Base-by-base conservation (phyloP, 2,329 filamentous ascomycete genomes). In the Diaporthe sp. region DNA sequence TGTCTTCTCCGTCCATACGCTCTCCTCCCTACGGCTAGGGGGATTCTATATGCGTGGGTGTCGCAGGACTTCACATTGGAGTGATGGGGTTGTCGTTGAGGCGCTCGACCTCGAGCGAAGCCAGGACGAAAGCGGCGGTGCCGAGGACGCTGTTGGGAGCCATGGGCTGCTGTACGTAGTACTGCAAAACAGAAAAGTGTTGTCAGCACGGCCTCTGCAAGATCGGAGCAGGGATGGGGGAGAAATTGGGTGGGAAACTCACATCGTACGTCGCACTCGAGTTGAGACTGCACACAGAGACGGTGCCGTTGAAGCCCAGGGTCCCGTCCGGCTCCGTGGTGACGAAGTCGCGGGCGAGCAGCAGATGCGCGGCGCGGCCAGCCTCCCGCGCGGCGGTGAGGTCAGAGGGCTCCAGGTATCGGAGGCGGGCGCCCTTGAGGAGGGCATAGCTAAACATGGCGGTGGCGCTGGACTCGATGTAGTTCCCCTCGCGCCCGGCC, bases 231-330 rank as follows among this genome's bases (percentile, higher is more conserved):
- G 6, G 17, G 7, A 20, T n/a, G 4, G n/a, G 25, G 34, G 10
- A 28, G 28, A 3, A 4, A 20, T 10, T 7, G 9, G 9, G 6
- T 7, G 17, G 4, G 17, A 15, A 42, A 63, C 55, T 61, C 20
- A 72, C 70, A 8, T 85, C 82, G 75, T 84, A 86, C 2, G 78
- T 79, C 1, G 85, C 85, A 3, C 81, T 85, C 61, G 85, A 86
- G 78, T 86, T 86, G 44, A 86, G 79, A 70, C 85, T 86, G 78
- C 84, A 86, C 9, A 85, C 84, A 0, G 81, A 71, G 5, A 86
- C 85, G 0, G 85, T 86, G 57, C 82, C 82, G 70, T 84, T 82
- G 49, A 82, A 86, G 4, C 83, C 80, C 53, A 78, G 47, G 0
- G 72, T 67, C 3, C 72, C 77, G 57, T 75, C 58, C 3, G 20